phyloP scores from a whole-genome alignment of 2,329 filamentous ascomycete species.

The Dactylonectria estremocensis region DNA sequence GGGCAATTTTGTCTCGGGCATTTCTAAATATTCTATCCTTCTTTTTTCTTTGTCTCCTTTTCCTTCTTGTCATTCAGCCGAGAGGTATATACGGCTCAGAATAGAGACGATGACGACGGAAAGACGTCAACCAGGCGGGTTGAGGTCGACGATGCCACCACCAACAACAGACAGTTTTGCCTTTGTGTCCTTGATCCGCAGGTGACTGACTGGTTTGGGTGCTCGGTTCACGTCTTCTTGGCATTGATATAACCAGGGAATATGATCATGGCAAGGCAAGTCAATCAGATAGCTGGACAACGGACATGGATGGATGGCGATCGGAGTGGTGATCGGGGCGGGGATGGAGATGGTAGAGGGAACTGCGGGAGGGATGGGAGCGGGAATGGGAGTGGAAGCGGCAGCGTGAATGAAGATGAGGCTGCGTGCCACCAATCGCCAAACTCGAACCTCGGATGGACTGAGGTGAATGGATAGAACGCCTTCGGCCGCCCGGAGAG shows the following conservation, averaged over 20 bases:
- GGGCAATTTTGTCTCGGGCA: constrained; percentile 31
- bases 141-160: constrained; percentile 45
- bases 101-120: constrained; percentile 48
- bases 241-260: constrained; percentile 1
- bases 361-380: not conserved
- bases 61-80: constrained; percentile 27
- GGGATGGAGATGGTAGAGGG: not conserved
- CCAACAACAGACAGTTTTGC: constrained; percentile 34
- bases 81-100: constrained; percentile 35
- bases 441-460: constrained; percentile 28
- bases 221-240: constrained; percentile 11
- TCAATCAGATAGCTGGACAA: not conserved
- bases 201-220: constrained; percentile 15
- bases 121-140: constrained; percentile 46
- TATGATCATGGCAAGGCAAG: constrained; percentile 3
- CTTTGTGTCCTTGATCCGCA: constrained; percentile 33
- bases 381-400: not conserved
- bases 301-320: not conserved
- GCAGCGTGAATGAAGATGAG: not conserved
- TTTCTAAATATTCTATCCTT: constrained; percentile 28
- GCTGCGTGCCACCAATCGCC: constrained; percentile 14
- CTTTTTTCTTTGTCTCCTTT: constrained; percentile 29
- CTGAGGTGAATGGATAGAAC: constrained; percentile 14
- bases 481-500: constrained; percentile 25
- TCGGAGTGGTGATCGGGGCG: not conserved